A percentile compares a stretch with the other conserved stretches of the same genome.
Conservation (phyloP, 441 rosid genomes). For the Erysimum pusillum region DNA sequence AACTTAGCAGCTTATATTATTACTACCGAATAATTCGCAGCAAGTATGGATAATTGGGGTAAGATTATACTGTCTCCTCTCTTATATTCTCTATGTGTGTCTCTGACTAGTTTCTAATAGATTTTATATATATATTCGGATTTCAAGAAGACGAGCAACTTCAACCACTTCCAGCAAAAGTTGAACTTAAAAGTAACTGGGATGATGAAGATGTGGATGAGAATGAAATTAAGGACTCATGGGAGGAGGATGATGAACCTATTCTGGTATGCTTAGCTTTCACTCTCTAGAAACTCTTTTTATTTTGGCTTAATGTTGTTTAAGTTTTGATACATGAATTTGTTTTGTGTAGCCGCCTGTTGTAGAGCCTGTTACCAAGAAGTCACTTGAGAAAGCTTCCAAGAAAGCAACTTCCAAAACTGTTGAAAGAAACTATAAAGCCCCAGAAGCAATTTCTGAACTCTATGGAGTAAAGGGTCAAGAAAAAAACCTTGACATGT, state of each 20-base stretch:
- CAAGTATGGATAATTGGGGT: no score
- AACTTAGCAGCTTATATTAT: no score
- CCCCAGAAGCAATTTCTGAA: constrained; percentile 67
- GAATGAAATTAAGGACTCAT: constrained; percentile 83
- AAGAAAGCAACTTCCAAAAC: constrained; percentile 47
- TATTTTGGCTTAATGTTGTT: no score
- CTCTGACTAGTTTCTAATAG: no score
- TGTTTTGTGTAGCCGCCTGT: constrained; percentile 54
- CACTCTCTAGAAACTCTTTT: no score
- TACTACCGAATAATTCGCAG: no score
- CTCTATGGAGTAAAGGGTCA: constrained; percentile 69
- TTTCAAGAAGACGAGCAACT: constrained; percentile 75
- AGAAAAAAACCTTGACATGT: constrained; percentile 67
- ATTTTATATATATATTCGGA: no score
- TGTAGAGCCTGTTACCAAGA: constrained; percentile 56
- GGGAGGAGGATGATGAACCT: constrained; percentile 96
- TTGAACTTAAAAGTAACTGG: constrained; percentile 65
- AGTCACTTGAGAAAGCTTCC: constrained; percentile 30
- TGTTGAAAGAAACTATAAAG: constrained; percentile 38
- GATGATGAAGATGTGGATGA: constrained; percentile 94
- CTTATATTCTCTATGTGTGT: no score
- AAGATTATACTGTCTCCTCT: no score
- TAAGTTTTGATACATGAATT: neutral
- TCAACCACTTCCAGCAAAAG: constrained; percentile 62
- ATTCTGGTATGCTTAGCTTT: no score